These are phyloP conservation scores for Phytophthora colocasiae DNA, from an alignment of 352 stramenopile genomes.

Conservation along the genomic window DNA sequence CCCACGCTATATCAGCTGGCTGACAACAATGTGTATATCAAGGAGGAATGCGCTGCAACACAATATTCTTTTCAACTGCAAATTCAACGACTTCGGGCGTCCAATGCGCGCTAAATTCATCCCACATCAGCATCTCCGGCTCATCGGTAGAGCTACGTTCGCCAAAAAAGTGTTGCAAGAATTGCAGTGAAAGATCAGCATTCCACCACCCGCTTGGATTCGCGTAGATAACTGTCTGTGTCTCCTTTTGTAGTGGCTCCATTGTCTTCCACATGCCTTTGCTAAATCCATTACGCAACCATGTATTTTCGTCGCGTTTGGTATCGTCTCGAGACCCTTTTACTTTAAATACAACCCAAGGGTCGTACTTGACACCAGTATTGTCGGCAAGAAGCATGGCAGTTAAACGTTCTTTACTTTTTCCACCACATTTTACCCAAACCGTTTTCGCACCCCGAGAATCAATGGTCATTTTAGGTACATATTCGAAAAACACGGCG, in stretches of 20 bases:
- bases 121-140: constrained; percentile 28
- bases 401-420: constrained; percentile 21
- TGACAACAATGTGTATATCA: constrained; percentile 25
- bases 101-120: constrained; percentile 34
- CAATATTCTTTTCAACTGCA: no score
- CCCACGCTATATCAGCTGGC: constrained; percentile 30
- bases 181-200: constrained; percentile 12
- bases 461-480: constrained; percentile 30
- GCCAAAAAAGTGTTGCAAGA: constrained; percentile 22
- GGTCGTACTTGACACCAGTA: constrained; percentile 16
- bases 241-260: constrained; percentile 9
- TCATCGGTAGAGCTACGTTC: constrained; percentile 3
- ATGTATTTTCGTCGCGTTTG: constrained; percentile 19
- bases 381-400: constrained; percentile 23
- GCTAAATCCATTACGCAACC: constrained; percentile 36
- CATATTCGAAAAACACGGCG: constrained; percentile 35
- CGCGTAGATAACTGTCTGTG: constrained; percentile 16
- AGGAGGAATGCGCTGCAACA: no score
- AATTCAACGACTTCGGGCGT: no score
- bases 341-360: constrained; percentile 34
- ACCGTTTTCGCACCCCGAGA: constrained; percentile 18
- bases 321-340: constrained; percentile 6
- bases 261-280: constrained; percentile 28
- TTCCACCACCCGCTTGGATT: constrained; percentile 37
- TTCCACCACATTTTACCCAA: constrained; percentile 25